Evolutionary conservation across 2,329 filamentous ascomycete genomes (phyloP).

Genomic region (Alternaria triticimaculans): DNA sequence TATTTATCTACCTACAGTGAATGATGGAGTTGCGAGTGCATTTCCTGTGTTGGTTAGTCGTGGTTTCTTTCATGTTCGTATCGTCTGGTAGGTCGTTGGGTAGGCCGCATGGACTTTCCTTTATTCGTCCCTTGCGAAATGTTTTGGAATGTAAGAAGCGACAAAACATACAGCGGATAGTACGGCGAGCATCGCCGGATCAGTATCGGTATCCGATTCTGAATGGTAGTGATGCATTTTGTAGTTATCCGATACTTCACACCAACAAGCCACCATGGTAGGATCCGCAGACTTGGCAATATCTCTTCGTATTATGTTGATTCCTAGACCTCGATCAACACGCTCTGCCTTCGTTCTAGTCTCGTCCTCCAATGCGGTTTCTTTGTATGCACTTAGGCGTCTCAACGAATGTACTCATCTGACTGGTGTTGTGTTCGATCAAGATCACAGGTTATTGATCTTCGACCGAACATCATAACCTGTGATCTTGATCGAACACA

Average conservation of each 20-base stretch:
- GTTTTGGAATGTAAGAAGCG: background rate
- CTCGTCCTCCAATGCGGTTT: background rate
- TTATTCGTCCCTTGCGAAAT: background rate
- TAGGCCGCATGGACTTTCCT: background rate
- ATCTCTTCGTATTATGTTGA: background rate
- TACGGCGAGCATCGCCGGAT: background rate
- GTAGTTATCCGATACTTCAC: background rate
- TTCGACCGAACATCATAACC: no score
- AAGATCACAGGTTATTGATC: background rate
- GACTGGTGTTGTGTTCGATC: accelerated
- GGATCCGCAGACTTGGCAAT: background rate
- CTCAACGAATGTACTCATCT: background rate
- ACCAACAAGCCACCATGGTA: background rate
- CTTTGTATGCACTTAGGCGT: background rate
- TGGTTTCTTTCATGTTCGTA: background rate
- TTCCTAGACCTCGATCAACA: background rate
- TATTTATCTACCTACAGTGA: background rate
- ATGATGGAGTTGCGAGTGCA: background rate
- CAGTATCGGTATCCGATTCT: background rate
- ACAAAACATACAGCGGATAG: background rate
- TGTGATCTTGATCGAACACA: no score
- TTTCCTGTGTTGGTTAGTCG: background rate
- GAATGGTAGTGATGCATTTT: background rate
- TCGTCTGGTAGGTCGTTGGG: background rate
- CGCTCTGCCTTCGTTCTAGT: background rate